These are phyloP conservation scores for Durotheca rogersii DNA, from an alignment of 495 filamentous ascomycete species.

Conservation along the genomic window DNA sequence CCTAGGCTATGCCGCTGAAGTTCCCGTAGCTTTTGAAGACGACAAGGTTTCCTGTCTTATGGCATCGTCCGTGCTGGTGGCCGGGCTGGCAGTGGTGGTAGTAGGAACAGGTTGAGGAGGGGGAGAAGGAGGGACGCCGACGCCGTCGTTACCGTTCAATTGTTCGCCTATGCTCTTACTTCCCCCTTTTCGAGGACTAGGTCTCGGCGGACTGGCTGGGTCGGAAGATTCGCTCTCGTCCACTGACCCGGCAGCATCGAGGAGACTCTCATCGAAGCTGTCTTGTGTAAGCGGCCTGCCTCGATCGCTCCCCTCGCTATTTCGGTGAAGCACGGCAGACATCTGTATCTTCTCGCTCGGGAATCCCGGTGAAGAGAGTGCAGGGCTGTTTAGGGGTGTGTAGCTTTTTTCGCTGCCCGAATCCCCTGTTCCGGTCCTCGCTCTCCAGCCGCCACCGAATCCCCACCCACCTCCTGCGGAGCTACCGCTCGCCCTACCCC, in stretches of 20 bases:
- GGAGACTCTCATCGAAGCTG: slow-evolving; percentile 45
- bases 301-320: slow-evolving; percentile 26
- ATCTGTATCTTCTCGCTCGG: slow-evolving; percentile 30
- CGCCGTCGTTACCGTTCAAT: slow-evolving; percentile 1
- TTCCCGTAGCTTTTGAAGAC: slow-evolving; percentile 5
- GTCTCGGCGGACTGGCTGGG: slow-evolving; percentile 25
- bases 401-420: slow-evolving; percentile 39
- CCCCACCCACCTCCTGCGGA: slow-evolving; percentile 38
- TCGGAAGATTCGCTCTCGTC: slow-evolving; percentile 36
- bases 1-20: slow-evolving; percentile 1
- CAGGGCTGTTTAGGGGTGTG: slow-evolving; percentile 33
- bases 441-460: slow-evolving; percentile 35
- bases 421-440: slow-evolving; percentile 23
- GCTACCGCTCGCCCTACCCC: slow-evolving; percentile 44
- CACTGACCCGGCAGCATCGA: slow-evolving; percentile 37
- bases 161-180: slow-evolving; percentile 2
- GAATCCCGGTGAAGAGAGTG: slow-evolving; percentile 27
- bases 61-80: slow-evolving; percentile 2
- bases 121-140: no score
- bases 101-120: background rate
- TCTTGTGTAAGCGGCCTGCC: slow-evolving; percentile 35
- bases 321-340: slow-evolving; percentile 18
- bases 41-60: background rate
- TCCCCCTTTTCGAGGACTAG: background rate
- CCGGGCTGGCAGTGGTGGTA: background rate